phyloP scores from a whole-genome alignment of 2,329 filamentous ascomycete genomes.

The Esteya vermicola region DNA sequence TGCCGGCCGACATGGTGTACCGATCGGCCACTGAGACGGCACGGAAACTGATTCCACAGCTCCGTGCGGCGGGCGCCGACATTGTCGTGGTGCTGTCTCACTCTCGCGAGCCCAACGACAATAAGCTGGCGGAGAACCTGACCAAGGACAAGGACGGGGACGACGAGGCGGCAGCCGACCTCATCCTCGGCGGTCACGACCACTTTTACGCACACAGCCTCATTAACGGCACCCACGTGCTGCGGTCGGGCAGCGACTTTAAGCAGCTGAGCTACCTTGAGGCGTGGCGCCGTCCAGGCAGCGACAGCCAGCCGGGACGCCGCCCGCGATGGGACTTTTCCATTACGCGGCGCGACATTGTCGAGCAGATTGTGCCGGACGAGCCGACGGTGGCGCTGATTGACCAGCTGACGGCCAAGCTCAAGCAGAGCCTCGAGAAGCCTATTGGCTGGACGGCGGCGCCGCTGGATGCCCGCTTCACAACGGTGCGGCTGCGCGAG shows the following conservation, averaged over 20 bases:
- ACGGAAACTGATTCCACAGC: constrained; percentile 55
- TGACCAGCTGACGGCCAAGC: constrained; percentile 52
- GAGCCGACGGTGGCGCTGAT: constrained; percentile 46
- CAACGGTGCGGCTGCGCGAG: constrained; percentile 61
- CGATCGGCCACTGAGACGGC: constrained; percentile 65
- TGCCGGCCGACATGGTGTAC: constrained; percentile 73
- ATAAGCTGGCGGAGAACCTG: constrained; percentile 65
- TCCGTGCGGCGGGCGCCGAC: constrained; percentile 66
- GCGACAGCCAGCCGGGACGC: constrained; percentile 19
- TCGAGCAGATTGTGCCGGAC: constrained; percentile 53
- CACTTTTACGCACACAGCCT: constrained; percentile 73
- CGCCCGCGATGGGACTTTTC: constrained; percentile 55
- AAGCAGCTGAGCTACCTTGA: constrained; percentile 86
- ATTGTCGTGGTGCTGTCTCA: constrained; percentile 74
- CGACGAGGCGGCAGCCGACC: constrained; percentile 64
- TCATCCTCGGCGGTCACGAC: constrained; percentile 80
- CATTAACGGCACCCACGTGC: constrained; percentile 66
- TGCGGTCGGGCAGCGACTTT: constrained; percentile 85
- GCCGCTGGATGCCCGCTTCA: constrained; percentile 75
- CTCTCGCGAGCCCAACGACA: constrained; percentile 78
- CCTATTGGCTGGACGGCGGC: constrained; percentile 71
- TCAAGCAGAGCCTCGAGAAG: constrained; percentile 67
- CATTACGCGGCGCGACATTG: constrained; percentile 61
- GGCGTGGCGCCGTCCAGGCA: constrained; percentile 42
- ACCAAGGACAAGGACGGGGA: no score